Base-by-base conservation (phyloP, 495 filamentous ascomycete genomes). In the Trypethelium eluteriae region DNA sequence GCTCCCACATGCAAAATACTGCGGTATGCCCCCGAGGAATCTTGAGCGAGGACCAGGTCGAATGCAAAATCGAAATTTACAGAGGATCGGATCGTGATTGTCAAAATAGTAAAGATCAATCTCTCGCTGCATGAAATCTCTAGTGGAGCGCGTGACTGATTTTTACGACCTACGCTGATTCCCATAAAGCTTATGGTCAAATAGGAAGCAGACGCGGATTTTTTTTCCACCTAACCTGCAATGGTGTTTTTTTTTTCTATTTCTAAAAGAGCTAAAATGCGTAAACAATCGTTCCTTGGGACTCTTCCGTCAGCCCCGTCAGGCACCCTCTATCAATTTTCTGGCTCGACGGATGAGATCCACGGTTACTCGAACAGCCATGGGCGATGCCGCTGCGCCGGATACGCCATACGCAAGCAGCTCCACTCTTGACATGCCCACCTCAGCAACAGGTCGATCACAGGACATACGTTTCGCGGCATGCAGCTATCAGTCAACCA, bases 311-410 rank as follows among this genome's bases (percentile, higher is more conserved):
- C 53, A 59, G 53, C 53, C 53, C 53, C 25, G 53, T 59, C 53
- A 59, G 53, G 53, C 36, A 59, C 53, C 7, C 5, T 7, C 32
- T 7, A 11, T 34, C 25, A 18, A 59, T 59, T 59, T 35, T 36
- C 32, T 59, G 53, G 53, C 53, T 59, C 53, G 53, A 59, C 53
- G 53, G 53, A 59, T 18, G 32, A 14, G 11, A 59, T 36, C 53
- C 53, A 59, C 32, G 53, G 53, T 59, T 59, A 59, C 53, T 59
- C 53, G 25, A 59, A 36, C 53, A 25, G 53, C 53, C 53, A 59
- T 59, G 18, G 53, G 53, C 49, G 49, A 59, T 59, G 25, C 53
- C 53, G 14, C 32, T 32, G 32, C 36, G 53, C 32, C 53, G 53
- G 53, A 36, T 18, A 18, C 25, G 53, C 53, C 53, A 34, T 14